These are phyloP conservation scores for Fusarium miscanthi DNA, from an alignment of 2,329 filamentous ascomycete species.

Conservation along the genomic window DNA sequence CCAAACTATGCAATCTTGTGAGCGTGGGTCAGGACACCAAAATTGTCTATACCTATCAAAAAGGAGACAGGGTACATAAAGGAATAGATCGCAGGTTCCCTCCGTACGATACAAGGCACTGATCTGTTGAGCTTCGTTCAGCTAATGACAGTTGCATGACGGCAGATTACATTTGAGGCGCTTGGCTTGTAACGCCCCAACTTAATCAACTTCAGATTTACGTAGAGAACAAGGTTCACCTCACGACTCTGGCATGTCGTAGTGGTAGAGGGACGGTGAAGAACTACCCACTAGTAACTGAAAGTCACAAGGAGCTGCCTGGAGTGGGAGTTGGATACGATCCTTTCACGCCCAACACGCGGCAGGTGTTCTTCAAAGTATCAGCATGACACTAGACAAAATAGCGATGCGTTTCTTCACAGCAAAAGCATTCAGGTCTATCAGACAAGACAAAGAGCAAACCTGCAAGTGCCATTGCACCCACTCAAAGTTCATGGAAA, in stretches of 20 bases:
- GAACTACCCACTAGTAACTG: not conserved
- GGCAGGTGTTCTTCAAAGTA: not conserved
- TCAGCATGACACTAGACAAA: conserved; percentile 15
- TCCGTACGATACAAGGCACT: not conserved
- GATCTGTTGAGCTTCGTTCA: not conserved
- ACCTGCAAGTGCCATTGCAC: conserved; percentile 28
- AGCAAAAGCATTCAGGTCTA: conserved; percentile 27
- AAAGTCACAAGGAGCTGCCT: not conserved
- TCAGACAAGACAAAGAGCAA: conserved; percentile 28
- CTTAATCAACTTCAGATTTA: not conserved
- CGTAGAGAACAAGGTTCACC: not conserved
- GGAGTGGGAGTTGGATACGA: not conserved
- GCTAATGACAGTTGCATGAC: not conserved
- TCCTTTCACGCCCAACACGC: not conserved
- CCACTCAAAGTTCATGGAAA: conserved; percentile 28
- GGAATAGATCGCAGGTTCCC: not conserved
- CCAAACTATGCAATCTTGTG: too few relatives aligned
- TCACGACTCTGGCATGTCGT: not conserved
- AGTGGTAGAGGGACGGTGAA: not conserved
- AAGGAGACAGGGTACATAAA: too few relatives aligned
- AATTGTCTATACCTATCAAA: too few relatives aligned
- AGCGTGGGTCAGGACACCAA: too few relatives aligned
- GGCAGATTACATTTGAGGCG: not conserved
- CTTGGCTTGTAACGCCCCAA: too few relatives aligned
- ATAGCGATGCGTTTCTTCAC: conserved; percentile 7